A percentile compares a stretch with the other conserved stretches of the same genome.
phyloP scores from a whole-genome alignment of 768 basidiomycete species.

The Lentinula sp. region DNA sequence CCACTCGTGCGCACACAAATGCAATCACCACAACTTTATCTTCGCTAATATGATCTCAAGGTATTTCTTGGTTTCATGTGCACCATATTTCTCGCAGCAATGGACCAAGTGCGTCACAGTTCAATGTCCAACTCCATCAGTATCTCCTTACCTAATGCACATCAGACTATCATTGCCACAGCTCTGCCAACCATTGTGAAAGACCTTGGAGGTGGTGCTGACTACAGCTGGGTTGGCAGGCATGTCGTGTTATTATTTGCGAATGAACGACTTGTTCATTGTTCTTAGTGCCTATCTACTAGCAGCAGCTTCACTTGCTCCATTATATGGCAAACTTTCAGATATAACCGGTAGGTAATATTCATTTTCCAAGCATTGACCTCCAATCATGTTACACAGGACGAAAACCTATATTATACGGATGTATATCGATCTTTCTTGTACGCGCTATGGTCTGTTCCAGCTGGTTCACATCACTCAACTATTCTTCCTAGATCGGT shows the following conservation, averaged over 20 bases:
- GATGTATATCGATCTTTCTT: constrained; percentile 62
- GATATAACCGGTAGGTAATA: constrained; percentile 14
- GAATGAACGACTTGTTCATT: not conserved
- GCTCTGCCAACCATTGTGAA: constrained; percentile 70
- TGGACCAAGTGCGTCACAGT: constrained; percentile 45
- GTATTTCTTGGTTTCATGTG: constrained; percentile 24
- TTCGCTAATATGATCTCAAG: not conserved
- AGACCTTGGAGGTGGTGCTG: constrained; percentile 55
- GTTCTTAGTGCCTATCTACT: constrained; percentile 66
- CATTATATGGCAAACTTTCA: constrained; percentile 75
- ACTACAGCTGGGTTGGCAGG: constrained; percentile 75
- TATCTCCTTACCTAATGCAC: not conserved
- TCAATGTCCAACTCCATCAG: not conserved
- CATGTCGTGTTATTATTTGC: constrained; percentile 17
- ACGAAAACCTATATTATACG: constrained; percentile 66
- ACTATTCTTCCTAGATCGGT: constrained; percentile 32
- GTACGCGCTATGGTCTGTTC: constrained; percentile 11
- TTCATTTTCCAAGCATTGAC: not conserved
- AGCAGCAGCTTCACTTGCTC: constrained; percentile 57
- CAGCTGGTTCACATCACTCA: not conserved
- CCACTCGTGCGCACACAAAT: constrained; percentile 29
- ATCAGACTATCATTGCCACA: constrained; percentile 62
- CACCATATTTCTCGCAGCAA: constrained; percentile 33
- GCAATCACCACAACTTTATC: not conserved
- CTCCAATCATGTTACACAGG: constrained; percentile 23